Conservation (phyloP, 805 yeast genomes). For the Nakazawaea populi region DNA sequence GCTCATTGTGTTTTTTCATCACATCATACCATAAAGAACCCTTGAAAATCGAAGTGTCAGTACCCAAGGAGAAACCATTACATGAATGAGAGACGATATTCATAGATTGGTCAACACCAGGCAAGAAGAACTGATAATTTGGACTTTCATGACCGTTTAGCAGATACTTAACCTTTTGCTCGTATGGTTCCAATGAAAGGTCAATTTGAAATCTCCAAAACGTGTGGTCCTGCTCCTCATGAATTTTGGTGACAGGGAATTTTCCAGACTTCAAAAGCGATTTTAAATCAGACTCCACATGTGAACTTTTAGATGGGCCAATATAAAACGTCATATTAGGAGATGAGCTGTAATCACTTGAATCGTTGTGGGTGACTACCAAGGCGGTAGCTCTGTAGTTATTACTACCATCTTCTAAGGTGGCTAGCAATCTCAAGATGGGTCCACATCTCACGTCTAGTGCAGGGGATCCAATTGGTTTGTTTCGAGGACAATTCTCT, state of each 20-base stretch:
- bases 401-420: constrained; percentile 40
- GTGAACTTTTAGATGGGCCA: constrained; percentile 25
- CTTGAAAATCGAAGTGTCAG: constrained; percentile 59
- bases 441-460: constrained; percentile 73
- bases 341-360: constrained; percentile 16
- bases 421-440: constrained; percentile 58
- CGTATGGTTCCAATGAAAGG: constrained; percentile 39
- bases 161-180: constrained; percentile 59
- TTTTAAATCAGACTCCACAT: constrained; percentile 10
- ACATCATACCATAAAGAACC: constrained; percentile 89
- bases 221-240: constrained; percentile 26
- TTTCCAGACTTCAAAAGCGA: constrained; percentile 28
- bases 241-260: constrained; percentile 40
- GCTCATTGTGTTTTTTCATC: constrained; percentile 51
- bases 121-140: constrained; percentile 63
- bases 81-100: constrained; percentile 82
- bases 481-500: constrained; percentile 7
- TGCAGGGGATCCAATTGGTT: constrained; percentile 21
- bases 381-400: constrained; percentile 66
- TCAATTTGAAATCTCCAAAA: constrained; percentile 66
- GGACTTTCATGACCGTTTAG: constrained; percentile 37
- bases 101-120: constrained; percentile 61
- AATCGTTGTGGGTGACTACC: constrained; percentile 48
- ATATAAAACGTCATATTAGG: constrained; percentile 28
- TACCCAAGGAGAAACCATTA: constrained; percentile 79